Evolutionary conservation across 2,329 filamentous ascomycete genomes (phyloP).

Genomic region (Pochonia chlamydosporia): DNA sequence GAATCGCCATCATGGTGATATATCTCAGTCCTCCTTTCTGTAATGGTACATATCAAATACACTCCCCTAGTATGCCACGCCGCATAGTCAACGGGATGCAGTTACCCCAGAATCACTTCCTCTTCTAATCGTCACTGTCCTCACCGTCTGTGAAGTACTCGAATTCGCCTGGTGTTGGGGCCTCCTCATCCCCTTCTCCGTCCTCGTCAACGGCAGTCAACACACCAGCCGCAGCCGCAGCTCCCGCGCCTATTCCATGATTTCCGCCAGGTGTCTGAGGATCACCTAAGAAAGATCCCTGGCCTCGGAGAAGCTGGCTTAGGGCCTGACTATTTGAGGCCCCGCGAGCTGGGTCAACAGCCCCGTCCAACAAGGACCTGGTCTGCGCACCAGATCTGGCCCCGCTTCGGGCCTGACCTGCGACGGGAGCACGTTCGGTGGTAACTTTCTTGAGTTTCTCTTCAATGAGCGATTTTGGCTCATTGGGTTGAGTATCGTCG

Average conservation of each 20-base stretch:
- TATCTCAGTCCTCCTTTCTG: background rate
- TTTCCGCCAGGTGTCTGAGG: constrained; percentile 32
- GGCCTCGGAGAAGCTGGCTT: constrained; percentile 37
- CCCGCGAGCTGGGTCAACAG: constrained; percentile 27
- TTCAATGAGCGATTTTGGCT: constrained; percentile 77
- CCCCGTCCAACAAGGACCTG: constrained; percentile 29
- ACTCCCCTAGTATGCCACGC: background rate
- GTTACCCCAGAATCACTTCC: background rate
- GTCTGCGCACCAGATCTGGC: constrained; percentile 24
- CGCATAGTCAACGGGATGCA: background rate
- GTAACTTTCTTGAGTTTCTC: constrained; percentile 84
- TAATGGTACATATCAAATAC: constrained; percentile 13
- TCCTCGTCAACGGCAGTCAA: constrained; percentile 86
- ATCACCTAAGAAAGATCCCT: constrained; percentile 25
- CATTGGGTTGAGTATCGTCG: constrained; percentile 72
- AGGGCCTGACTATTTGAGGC: constrained; percentile 27
- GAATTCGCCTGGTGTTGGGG: constrained; percentile 64
- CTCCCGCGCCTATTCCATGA: constrained; percentile 36
- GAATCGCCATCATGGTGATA: too few species aligned
- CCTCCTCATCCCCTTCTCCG: constrained; percentile 67
- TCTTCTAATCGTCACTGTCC: constrained; percentile 27
- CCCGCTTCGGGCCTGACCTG: constrained; percentile 27
- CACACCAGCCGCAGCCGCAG: constrained; percentile 70
- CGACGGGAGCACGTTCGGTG: constrained; percentile 55
- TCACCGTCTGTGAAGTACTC: constrained; percentile 71